A percentile compares a stretch with the other conserved stretches of the same genome.
Evolutionary conservation across 495 filamentous ascomycete species (phyloP).

Genomic region (Ramalina peruviana): DNA sequence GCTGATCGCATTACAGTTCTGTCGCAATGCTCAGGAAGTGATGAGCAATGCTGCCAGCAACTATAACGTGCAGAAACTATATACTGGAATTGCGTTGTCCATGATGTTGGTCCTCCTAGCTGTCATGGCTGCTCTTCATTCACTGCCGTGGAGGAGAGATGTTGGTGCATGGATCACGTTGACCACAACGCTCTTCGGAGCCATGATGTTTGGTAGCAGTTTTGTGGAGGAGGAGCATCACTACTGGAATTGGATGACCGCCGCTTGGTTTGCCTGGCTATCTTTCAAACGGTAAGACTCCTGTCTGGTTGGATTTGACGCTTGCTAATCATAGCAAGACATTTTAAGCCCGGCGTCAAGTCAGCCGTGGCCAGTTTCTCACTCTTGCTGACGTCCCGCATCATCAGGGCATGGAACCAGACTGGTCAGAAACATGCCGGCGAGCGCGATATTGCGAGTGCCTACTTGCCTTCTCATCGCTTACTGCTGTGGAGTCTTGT

Average conservation of each 20-base stretch:
- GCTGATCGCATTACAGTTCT: constrained; percentile 37
- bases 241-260: constrained; percentile 89
- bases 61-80: constrained; percentile 57
- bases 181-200: constrained; percentile 45
- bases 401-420: constrained; percentile 79
- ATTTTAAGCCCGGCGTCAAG: too few species aligned
- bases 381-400: constrained; percentile 38
- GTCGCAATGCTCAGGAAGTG: constrained; percentile 50
- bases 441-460: constrained; percentile 66
- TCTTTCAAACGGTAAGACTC: constrained; percentile 29
- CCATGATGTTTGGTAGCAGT: constrained; percentile 95
- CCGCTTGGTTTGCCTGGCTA: constrained; percentile 60
- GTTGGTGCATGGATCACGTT: constrained; percentile 1
- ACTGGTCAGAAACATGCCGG: constrained; percentile 91
- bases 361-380: not conserved
- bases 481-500: constrained; percentile 64
- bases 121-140: not conserved
- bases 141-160: not conserved
- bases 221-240: constrained; percentile 97
- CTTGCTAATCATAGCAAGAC: too few species aligned
- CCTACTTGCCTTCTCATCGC: constrained; percentile 46
- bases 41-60: constrained; percentile 85
- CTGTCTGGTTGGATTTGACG: too few species aligned
- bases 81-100: constrained; percentile 37
- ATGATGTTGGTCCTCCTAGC: constrained; percentile 25